Evolutionary conservation across 768 basidiomycete genomes (phyloP).

Genomic region (Hebeloma cylindrosporum): DNA sequence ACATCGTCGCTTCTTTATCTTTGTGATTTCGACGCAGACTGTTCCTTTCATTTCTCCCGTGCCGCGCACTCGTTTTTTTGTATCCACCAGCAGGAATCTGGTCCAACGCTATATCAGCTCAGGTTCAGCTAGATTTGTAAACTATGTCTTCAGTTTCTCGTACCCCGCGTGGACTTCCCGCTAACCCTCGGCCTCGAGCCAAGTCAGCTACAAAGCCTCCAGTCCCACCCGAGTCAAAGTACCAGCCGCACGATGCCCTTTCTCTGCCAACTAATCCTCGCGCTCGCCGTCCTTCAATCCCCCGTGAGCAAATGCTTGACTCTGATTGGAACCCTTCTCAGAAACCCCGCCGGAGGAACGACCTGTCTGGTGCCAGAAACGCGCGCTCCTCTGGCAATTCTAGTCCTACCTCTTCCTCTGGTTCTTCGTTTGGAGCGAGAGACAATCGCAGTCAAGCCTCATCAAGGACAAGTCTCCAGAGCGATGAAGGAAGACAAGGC

Average conservation of each 20-base stretch:
- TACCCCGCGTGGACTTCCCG: constrained; percentile 22
- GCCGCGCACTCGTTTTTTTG: constrained; percentile 18
- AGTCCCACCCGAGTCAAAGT: background rate
- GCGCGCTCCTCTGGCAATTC: constrained; percentile 22
- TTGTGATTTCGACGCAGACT: background rate
- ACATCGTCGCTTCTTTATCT: constrained; percentile 3
- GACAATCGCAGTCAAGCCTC: constrained; percentile 37
- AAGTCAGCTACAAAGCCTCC: constrained; percentile 4
- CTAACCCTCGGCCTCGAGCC: constrained; percentile 23
- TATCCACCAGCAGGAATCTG: constrained; percentile 22
- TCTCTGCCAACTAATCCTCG: constrained; percentile 11
- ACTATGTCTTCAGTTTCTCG: constrained; percentile 15
- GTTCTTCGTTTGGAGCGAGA: constrained; percentile 37
- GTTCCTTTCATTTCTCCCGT: constrained; percentile 14
- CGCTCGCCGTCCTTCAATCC: constrained; percentile 2
- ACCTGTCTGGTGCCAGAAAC: background rate
- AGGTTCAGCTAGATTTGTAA: constrained; percentile 7
- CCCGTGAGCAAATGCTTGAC: constrained; percentile 8
- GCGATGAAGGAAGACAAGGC: constrained; percentile 26
- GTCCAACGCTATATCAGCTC: constrained; percentile 1
- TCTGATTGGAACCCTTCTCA: background rate
- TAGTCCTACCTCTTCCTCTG: constrained; percentile 29
- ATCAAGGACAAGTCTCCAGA: constrained; percentile 45
- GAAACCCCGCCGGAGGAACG: background rate
- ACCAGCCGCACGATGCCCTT: background rate